Evolutionary conservation across 768 basidiomycete species (phyloP), one percentile per base, ranked within the genome.

Genomic region (Dendrothele bispora): DNA sequence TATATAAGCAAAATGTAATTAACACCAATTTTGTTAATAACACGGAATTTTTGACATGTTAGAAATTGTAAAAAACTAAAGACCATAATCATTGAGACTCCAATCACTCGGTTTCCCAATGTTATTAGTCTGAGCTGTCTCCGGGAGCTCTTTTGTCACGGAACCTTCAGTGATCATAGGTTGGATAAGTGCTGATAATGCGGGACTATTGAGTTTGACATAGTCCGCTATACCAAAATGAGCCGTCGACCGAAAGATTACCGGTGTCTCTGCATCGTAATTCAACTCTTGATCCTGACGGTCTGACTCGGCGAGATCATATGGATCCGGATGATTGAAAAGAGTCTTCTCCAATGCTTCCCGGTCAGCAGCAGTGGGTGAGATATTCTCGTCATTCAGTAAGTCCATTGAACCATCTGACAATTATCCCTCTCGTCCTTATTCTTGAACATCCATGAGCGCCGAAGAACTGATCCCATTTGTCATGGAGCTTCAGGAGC

Each of bases 321-420:
- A 46, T 14, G 44, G 44, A 25, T 46, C 44, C 3, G 44, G 44
- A 26, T 46, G 34, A 25, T 37, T 37, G 34, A 46, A 46, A 5
- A 35, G 34, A 2, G 25, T 7, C 7, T 32, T 34, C 7, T 46
- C 44, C 5, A 11, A 3, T 7, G 34, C 44, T 14, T 20, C 44
- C 18, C 24, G 22, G 26, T 46, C 44, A n/a, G 18, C 34, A 5
- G 5, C 12, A 2, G 44, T 34, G 3, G 44, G 44, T 7, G 44
- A 22, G 18, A 46, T 26, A 35, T 46, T 20, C 30, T 20, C 20
- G 15, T 37, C 44, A 25, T 25, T 32, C 10, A 32, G 30, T 10
- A 32, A n/a, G 30, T 32, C 30, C 30, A 32, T 32, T n/a, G n/a
- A n/a, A n/a, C n/a, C n/a, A n/a, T n/a, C n/a, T n/a, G n/a, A n/a